These are phyloP conservation scores for Neurospora tetraspora DNA, from an alignment of 495 filamentous ascomycete genomes.

Conservation along the genomic window DNA sequence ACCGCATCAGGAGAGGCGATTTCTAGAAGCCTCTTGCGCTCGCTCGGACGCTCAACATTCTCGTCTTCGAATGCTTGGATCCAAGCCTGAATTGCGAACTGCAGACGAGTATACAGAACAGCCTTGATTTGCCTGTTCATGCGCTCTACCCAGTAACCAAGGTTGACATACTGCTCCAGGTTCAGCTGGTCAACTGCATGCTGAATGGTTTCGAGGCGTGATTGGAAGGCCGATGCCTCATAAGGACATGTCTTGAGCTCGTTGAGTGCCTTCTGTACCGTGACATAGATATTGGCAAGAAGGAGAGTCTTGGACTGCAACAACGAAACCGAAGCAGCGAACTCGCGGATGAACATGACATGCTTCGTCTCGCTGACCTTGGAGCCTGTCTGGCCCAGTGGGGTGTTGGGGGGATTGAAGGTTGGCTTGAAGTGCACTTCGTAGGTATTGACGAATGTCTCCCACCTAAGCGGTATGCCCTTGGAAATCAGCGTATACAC, in stretches of 20 bases:
- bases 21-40: slow-evolving; percentile 34
- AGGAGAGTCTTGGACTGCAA: slow-evolving; percentile 78
- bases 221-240: slow-evolving; percentile 60
- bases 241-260: slow-evolving; percentile 86
- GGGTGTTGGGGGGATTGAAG: slow-evolving; percentile 46
- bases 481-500: slow-evolving; percentile 71
- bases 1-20: slow-evolving; percentile 16
- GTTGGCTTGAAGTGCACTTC: slow-evolving; percentile 71
- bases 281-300: slow-evolving; percentile 68
- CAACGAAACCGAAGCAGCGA: slow-evolving; percentile 70
- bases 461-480: slow-evolving; percentile 85
- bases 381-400: slow-evolving; percentile 46
- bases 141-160: slow-evolving; percentile 75
- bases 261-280: slow-evolving; percentile 66
- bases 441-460: slow-evolving; percentile 93
- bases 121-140: slow-evolving; percentile 76
- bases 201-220: slow-evolving; percentile 76
- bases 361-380: slow-evolving; percentile 76
- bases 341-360: slow-evolving; percentile 90
- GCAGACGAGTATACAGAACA: slow-evolving; percentile 65
- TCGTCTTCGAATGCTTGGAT: slow-evolving; percentile 67
- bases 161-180: slow-evolving; percentile 87
- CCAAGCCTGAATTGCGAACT: slow-evolving; percentile 74
- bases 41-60: slow-evolving; percentile 36
- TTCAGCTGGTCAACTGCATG: slow-evolving; percentile 88